phyloP scores from a whole-genome alignment of 306 rosid genomes.

The Aeschynomene evenia region DNA sequence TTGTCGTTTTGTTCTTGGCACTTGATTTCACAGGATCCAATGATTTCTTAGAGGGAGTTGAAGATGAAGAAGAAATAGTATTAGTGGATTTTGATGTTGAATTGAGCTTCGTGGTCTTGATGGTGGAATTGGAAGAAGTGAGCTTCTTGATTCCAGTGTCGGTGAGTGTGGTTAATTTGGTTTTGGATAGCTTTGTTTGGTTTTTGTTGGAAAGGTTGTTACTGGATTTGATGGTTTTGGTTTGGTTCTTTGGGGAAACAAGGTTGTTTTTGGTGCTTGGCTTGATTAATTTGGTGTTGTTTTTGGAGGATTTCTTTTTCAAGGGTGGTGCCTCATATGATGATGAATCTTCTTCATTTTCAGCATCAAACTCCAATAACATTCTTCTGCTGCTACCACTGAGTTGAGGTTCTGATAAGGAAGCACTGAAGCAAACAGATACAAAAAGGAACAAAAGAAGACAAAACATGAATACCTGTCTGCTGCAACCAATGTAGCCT shows the following conservation, averaged over 20 bases:
- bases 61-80: constrained; percentile 15
- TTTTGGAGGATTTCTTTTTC: constrained; percentile 57
- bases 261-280: background rate
- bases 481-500: constrained; percentile 31
- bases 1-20: constrained; percentile 45
- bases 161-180: constrained; percentile 40
- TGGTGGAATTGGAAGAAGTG: constrained; percentile 39
- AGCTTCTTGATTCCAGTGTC: constrained; percentile 47
- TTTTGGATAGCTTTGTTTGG: constrained; percentile 53
- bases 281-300: constrained; percentile 47
- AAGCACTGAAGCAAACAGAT: constrained; percentile 32
- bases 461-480: constrained; percentile 45
- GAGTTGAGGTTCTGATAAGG: constrained; percentile 35
- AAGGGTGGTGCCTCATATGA: constrained; percentile 13
- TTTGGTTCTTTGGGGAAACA: constrained; percentile 50
- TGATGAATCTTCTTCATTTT: background rate
- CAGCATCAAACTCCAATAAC: constrained; percentile 31
- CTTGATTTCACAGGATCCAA: constrained; percentile 50
- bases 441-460: constrained; percentile 34
- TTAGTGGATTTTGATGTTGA: constrained; percentile 51
- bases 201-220: background rate
- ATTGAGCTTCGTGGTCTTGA: constrained; percentile 56
- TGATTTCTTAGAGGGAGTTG: constrained; percentile 38
- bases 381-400: constrained; percentile 30
- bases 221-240: constrained; percentile 50